Evolutionary conservation across 2,329 filamentous ascomycete species (phyloP), one percentile per base, ranked within the genome.

Genomic region (Seiridium cupressi): DNA sequence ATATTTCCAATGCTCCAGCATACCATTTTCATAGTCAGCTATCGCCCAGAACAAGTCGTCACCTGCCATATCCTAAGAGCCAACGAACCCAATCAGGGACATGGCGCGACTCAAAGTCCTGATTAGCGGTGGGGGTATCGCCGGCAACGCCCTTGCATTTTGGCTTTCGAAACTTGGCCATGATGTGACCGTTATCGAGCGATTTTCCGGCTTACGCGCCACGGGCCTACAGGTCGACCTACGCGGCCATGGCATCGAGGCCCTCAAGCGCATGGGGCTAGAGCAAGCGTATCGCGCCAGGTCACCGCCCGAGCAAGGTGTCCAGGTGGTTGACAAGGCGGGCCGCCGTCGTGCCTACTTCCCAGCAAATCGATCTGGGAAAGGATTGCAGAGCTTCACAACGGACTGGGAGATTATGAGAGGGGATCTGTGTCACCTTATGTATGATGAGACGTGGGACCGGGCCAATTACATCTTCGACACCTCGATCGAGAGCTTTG

Each of bases 391-490:
- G 65, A 72, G 71, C 7, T 69, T 84, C 32, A 83, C 81, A 0
- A 80, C 78, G 60, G 85, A 88, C 58, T 86, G 78, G 61, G 85
- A 88, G 72, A 82, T 88, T 51, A 82, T 88, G 76, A 75, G 85
- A 8, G 83, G 81, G 0, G 81, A 86, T 57, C 66, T 88, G 13
- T 77, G 79, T 4, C 69, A 72, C 9, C 72, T 87, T 2, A 68
- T 88, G 1, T 80, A 81, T 64, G 75, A 83, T 0, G 70, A 64
- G 13, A 75, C 72, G 31, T 62, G 67, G 5, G 62, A 69, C 10
- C 68, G 66, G 3, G 62, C 77, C 5, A 63, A 65, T 36, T 75
- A 75, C 60, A 51, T 71, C n/a, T 77, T 74, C 53, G 66, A 66
- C 44, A 69, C 71, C 26, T 68, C 66, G 2, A 61, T 76, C 9